Evolutionary conservation across 805 yeast genomes (phyloP).

Genomic region (Candida succiphila): DNA sequence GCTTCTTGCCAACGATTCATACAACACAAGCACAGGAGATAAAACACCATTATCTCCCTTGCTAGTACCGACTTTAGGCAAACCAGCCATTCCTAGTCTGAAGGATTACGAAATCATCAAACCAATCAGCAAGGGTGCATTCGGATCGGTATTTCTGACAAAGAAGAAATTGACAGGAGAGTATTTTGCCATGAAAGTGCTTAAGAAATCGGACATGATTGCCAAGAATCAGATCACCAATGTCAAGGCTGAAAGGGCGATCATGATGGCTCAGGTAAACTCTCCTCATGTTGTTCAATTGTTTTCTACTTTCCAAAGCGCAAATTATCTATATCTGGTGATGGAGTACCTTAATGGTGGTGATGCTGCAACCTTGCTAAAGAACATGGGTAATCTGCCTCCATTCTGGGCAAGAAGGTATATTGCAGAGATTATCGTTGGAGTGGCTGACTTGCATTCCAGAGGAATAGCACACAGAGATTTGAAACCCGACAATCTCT

Average conservation of each 20-base stretch:
- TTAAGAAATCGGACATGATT: constrained; percentile 91
- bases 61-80: constrained; percentile 52
- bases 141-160: constrained; percentile 89
- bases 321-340: constrained; percentile 78
- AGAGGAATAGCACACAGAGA: constrained; percentile 92
- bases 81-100: constrained; percentile 57
- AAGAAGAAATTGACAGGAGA: constrained; percentile 83
- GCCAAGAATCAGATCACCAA: constrained; percentile 94
- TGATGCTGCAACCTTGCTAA: constrained; percentile 80
- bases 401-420: constrained; percentile 82
- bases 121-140: constrained; percentile 95
- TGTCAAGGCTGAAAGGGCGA: constrained; percentile 90
- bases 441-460: constrained; percentile 80
- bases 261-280: constrained; percentile 95
- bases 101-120: constrained; percentile 83
- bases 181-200: constrained; percentile 86
- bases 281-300: constrained; percentile 89
- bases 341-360: constrained; percentile 98
- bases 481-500: constrained; percentile 85
- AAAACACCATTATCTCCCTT: constrained; percentile 77
- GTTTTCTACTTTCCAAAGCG: constrained; percentile 80
- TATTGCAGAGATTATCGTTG: constrained; percentile 82
- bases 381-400: constrained; percentile 74
- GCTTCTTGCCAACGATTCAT: constrained; percentile 34
- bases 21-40: background rate